Evolutionary conservation across 352 stramenopile genomes (phyloP).

Genomic region (Globisporangium emineosum): DNA sequence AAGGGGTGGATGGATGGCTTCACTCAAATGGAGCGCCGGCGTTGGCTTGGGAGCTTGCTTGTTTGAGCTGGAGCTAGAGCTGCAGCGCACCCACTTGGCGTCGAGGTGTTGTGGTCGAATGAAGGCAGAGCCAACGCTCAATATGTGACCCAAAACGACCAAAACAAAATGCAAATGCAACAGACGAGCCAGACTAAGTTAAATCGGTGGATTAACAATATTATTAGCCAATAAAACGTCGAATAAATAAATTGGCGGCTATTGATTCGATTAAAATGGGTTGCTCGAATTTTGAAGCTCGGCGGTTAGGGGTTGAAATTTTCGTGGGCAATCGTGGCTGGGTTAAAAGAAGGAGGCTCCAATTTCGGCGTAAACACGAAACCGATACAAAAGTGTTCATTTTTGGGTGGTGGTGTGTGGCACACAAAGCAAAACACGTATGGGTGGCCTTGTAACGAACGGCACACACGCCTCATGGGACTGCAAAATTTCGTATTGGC

Average conservation of each 20-base stretch:
- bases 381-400: not conserved
- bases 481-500: no score
- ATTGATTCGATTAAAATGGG: no score
- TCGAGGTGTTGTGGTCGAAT: not conserved
- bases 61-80: no score
- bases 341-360: not conserved
- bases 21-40: not conserved
- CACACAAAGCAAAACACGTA: not conserved
- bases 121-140: not conserved
- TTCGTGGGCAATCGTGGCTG: not conserved
- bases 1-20: not conserved
- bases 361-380: not conserved
- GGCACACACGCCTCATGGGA: no score
- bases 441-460: no score
- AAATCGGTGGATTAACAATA: not conserved
- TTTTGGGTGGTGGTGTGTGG: not conserved
- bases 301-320: conserved; percentile 6
- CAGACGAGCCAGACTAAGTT: not conserved
- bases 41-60: not conserved
- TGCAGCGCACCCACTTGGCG: not conserved
- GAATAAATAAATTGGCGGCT: no score
- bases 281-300: not conserved
- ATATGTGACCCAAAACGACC: not conserved
- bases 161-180: not conserved
- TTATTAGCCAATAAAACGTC: conserved; percentile 2